Evolutionary conservation across 371 early-diverging fungal species (phyloP).

Genomic region (Rhizoclosmatium hyalinum): DNA sequence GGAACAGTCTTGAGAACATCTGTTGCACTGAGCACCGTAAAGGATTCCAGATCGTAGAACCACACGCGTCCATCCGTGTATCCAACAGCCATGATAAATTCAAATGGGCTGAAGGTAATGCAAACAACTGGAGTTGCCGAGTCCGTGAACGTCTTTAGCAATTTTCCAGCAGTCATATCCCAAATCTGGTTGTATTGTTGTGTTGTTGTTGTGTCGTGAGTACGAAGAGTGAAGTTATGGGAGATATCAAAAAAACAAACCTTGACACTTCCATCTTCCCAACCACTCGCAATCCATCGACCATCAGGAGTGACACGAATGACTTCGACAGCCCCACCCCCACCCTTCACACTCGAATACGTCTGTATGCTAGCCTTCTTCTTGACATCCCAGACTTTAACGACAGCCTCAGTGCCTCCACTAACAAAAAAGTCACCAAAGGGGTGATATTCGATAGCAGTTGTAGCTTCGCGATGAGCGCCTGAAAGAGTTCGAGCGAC

Average conservation of each 20-base stretch:
- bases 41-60: slow-evolving; percentile 57
- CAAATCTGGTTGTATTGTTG: slow-evolving; percentile 47
- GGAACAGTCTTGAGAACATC: slow-evolving; percentile 31
- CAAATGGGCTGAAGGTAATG: slow-evolving; percentile 56
- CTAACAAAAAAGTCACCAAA: slow-evolving; percentile 73
- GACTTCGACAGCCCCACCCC: slow-evolving; percentile 6
- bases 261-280: slow-evolving; percentile 50
- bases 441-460: slow-evolving; percentile 63
- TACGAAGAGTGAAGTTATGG: not conserved
- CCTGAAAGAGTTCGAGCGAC: slow-evolving; percentile 64
- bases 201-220: not conserved
- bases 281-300: slow-evolving; percentile 61
- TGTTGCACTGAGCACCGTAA: slow-evolving; percentile 46
- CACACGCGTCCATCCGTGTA: slow-evolving; percentile 46
- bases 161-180: slow-evolving; percentile 68
- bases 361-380: slow-evolving; percentile 66
- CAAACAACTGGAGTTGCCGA: slow-evolving; percentile 41
- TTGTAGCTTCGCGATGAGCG: slow-evolving; percentile 55
- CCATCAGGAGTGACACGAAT: slow-evolving; percentile 65
- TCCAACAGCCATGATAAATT: slow-evolving; percentile 51
- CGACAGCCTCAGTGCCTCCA: slow-evolving; percentile 62
- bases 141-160: slow-evolving; percentile 51
- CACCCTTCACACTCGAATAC: slow-evolving; percentile 37
- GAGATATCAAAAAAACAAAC: slow-evolving; percentile 30
- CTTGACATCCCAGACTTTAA: slow-evolving; percentile 71